Evolutionary conservation across 306 rosid species (phyloP).

Genomic region (Pyrus pyrifolia): DNA sequence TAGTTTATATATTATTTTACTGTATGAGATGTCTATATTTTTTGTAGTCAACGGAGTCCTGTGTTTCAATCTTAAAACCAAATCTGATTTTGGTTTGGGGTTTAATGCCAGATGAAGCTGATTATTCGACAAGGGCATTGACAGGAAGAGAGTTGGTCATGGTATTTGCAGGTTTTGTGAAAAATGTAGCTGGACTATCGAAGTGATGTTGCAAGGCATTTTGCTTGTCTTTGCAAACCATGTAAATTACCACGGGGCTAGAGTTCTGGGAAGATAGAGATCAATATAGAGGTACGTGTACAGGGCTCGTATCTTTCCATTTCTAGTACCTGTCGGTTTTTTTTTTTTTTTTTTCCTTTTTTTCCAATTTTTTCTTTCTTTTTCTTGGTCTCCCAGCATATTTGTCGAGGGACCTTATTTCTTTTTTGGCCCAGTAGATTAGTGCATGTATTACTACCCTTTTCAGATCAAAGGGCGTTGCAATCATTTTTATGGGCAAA

Average conservation of each 20-base stretch:
- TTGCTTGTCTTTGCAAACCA: constrained; percentile 37
- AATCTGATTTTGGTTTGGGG: constrained; percentile 16
- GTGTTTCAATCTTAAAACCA: not conserved
- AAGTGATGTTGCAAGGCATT: constrained; percentile 41
- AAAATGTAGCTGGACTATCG: constrained; percentile 29
- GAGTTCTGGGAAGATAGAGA: constrained; percentile 64
- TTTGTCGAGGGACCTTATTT: constrained; percentile 44
- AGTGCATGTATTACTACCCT: constrained; percentile 71
- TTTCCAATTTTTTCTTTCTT: not conserved
- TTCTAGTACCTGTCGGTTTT: constrained; percentile 6
- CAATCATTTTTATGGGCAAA: constrained; percentile 67
- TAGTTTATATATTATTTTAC: not conserved
- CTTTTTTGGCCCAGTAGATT: constrained; percentile 51
- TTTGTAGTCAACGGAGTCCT: not conserved
- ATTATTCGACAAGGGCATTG: constrained; percentile 44
- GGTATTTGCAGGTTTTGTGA: constrained; percentile 41
- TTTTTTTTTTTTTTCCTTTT: constrained; percentile 13
- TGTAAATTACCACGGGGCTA: constrained; percentile 84
- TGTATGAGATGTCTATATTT: not conserved
- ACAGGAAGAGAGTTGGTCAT: constrained; percentile 34
- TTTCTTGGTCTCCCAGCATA: constrained; percentile 33
- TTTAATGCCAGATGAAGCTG: constrained; percentile 65
- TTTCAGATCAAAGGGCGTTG: constrained; percentile 40
- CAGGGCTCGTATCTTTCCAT: constrained; percentile 74
- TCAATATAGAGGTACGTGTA: constrained; percentile 86